Evolutionary conservation across 129 eudicot species (phyloP), one percentile per base, ranked within the genome.

Genomic region (Centaurea solstitialis): DNA sequence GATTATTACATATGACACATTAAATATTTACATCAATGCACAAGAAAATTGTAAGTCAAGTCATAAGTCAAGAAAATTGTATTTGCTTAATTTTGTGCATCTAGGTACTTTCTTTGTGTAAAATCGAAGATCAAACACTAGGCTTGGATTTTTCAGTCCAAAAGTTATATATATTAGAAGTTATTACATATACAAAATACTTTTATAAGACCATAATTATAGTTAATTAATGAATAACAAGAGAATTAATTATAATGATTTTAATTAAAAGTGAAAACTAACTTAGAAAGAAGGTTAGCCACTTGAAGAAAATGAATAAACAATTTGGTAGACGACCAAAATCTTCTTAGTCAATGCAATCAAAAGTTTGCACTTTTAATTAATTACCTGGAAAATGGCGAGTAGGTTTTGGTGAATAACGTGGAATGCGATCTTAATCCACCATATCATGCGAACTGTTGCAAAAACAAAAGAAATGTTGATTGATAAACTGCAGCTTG

Each of bases 251-350:
- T 59, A 39, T 57, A 28, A 39, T 39, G 50, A 59, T 76, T 61
- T 23, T 38, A 70, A 76, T 23, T 38, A 70, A 76, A 70, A 69
- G 73, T 82, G 81, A 61, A 82, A 57, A 76, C 77, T 70, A 39
- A n/a, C 35, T 61, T 20, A 70, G 35, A 67, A 9, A 59, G 68
- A 70, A 45, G 81, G 67, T 70, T 68, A 77, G 72, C 50, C 41
- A 64, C 81, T 69, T 23, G 68, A 39, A 62, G 38, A 61, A 2
- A 64, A 64, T 12, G 77, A 82, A 76, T 76, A 57, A 82, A 82
- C 72, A 82, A 76, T 70, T 75, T 65, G 70, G 85, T 76, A 24
- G 77, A 82, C 67, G 81, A 70, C 77, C 61, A 76, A 69, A 68
- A 40, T 76, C 26, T 53, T 76, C 40, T 59, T 59, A 82, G 76